Conservation (phyloP, 805 yeast genomes). For the Torulaspora microellipsoides region DNA sequence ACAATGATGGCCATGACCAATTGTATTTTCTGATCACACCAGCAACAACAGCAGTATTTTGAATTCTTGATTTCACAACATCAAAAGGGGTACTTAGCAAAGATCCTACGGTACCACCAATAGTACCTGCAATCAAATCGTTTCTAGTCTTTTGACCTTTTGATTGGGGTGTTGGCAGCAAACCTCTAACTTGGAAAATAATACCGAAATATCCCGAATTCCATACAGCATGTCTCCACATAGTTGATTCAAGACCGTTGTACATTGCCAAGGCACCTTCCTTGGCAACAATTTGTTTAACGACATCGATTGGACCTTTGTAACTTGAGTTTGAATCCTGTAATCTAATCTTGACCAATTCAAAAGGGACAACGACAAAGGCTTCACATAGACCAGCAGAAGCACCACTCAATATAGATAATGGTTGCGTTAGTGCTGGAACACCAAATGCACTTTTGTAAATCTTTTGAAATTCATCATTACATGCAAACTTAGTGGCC, state of each 20-base stretch:
- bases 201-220: constrained; percentile 97
- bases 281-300: constrained; percentile 59
- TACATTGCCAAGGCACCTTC: constrained; percentile 84
- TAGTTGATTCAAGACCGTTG: constrained; percentile 92
- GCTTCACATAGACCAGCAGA: constrained; percentile 98
- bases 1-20: constrained; percentile 84
- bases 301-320: constrained; percentile 80
- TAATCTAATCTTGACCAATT: constrained; percentile 87
- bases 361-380: constrained; percentile 96
- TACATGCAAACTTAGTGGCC: constrained; percentile 97
- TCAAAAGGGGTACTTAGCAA: constrained; percentile 93
- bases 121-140: constrained; percentile 86
- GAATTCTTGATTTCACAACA: constrained; percentile 95
- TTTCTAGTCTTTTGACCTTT: constrained; percentile 73
- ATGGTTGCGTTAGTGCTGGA: constrained; percentile 64
- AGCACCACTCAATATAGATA: constrained; percentile 92
- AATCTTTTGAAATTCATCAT: constrained; percentile 91
- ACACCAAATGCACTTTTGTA: constrained; percentile 71
- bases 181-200: constrained; percentile 75
- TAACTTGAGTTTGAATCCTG: constrained; percentile 84
- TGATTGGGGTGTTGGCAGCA: constrained; percentile 73
- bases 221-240: constrained; percentile 97
- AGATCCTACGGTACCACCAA: constrained; percentile 98
- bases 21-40: constrained; percentile 84
- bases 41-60: constrained; percentile 57